A percentile compares a stretch with the other conserved stretches of the same genome.
These are phyloP conservation scores for Quercus engelmannii DNA, from an alignment of 306 rosid genomes.

Conservation along the genomic window DNA sequence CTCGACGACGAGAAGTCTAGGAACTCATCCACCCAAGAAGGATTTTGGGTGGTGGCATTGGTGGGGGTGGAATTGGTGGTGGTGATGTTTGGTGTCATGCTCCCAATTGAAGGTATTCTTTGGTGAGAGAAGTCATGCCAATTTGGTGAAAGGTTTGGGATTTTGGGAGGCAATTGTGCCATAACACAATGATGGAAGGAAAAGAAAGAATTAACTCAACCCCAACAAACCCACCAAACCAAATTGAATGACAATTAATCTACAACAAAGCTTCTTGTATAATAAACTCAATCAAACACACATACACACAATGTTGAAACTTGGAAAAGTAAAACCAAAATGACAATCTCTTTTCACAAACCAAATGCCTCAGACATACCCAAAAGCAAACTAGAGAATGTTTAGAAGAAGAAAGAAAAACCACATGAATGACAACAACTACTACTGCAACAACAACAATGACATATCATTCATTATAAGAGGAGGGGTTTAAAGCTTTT, in stretches of 20 bases:
- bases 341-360: not conserved
- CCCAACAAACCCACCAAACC: slow-evolving; percentile 7
- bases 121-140: slow-evolving; percentile 66
- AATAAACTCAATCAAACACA: slow-evolving; percentile 6
- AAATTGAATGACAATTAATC: not conserved
- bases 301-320: not conserved
- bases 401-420: slow-evolving; percentile 16
- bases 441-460: not conserved
- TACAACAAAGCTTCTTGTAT: not conserved
- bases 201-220: not conserved
- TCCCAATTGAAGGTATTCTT: slow-evolving; percentile 37
- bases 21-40: slow-evolving; percentile 89
- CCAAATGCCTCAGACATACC: not conserved
- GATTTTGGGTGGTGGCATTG: slow-evolving; percentile 27
- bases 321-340: not conserved
- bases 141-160: slow-evolving; percentile 65
- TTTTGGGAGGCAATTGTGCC: slow-evolving; percentile 96
- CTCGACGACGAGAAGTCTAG: slow-evolving; percentile 68
- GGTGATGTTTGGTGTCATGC: slow-evolving; percentile 20
- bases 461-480: not conserved
- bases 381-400: slow-evolving; percentile 20
- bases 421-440: not conserved
- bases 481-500: not conserved
- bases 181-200: slow-evolving; percentile 7
- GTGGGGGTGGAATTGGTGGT: not conserved